Evolutionary conservation across 768 basidiomycete genomes (phyloP).

Genomic region (Suillus sp.): DNA sequence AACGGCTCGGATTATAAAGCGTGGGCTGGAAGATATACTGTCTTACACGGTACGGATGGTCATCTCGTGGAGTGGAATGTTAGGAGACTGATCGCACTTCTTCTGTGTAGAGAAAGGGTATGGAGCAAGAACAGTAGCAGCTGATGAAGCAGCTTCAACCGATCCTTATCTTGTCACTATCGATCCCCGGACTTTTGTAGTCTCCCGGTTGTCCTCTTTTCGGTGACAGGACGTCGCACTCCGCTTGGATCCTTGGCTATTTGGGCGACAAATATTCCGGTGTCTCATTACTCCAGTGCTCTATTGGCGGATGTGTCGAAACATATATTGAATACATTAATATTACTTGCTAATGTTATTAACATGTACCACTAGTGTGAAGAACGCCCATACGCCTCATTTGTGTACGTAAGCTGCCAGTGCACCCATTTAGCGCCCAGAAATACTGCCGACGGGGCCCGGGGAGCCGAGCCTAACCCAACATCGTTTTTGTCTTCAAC

Average conservation of each 20-base stretch:
- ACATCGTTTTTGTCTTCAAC: background rate
- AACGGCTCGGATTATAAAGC: background rate
- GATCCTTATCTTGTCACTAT: slow-evolving; percentile 1
- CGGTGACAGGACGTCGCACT: background rate
- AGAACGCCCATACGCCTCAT: background rate
- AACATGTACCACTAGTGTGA: background rate
- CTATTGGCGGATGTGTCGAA: background rate
- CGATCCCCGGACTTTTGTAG: background rate
- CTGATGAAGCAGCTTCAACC: background rate
- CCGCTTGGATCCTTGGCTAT: background rate
- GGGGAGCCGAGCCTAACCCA: background rate
- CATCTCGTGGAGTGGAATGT: background rate
- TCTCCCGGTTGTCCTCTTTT: background rate
- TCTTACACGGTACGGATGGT: background rate
- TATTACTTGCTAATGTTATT: slow-evolving; percentile 3
- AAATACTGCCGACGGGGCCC: background rate
- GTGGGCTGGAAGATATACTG: background rate
- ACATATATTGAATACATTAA: background rate
- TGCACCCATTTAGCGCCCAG: background rate
- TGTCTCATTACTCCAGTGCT: background rate
- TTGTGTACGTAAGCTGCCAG: background rate
- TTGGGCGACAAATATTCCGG: background rate
- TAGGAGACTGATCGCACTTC: background rate
- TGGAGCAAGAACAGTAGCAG: slow-evolving; percentile 7
- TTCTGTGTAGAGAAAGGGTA: background rate